phyloP scores from a whole-genome alignment of 2,329 filamentous ascomycete genomes.

The Shiraia sp. region DNA sequence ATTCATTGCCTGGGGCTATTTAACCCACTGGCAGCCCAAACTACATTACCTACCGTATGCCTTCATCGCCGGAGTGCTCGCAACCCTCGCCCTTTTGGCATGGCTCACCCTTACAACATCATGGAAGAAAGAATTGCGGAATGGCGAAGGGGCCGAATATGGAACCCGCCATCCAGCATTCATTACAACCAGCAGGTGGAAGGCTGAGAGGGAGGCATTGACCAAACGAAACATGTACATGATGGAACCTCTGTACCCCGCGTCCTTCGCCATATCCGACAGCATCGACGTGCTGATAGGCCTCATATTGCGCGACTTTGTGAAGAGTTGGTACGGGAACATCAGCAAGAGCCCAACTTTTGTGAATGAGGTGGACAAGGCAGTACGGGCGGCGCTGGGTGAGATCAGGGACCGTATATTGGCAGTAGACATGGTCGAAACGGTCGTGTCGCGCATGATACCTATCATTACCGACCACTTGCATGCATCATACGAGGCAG shows the following conservation, averaged over 20 bases:
- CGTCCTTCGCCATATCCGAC: slow-evolving; percentile 76
- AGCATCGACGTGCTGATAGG: slow-evolving; percentile 79
- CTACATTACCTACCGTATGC: slow-evolving; percentile 86
- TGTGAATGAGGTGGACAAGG: slow-evolving; percentile 81
- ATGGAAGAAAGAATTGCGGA: slow-evolving; percentile 48
- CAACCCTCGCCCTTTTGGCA: slow-evolving; percentile 58
- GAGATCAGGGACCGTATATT: slow-evolving; percentile 73
- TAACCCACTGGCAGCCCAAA: slow-evolving; percentile 78
- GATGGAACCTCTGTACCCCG: slow-evolving; percentile 69
- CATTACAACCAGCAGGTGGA: slow-evolving; percentile 67
- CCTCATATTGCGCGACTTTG: slow-evolving; percentile 79
- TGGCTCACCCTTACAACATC: slow-evolving; percentile 65
- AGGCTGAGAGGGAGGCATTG: slow-evolving; percentile 68
- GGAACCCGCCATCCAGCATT: slow-evolving; percentile 58
- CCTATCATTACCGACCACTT: slow-evolving; percentile 89
- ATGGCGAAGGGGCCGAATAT: slow-evolving; percentile 47
- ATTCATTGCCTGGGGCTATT: slow-evolving; percentile 87
- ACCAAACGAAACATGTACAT: slow-evolving; percentile 69
- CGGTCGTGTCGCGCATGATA: slow-evolving; percentile 78
- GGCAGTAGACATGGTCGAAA: slow-evolving; percentile 79
- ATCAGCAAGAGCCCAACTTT: slow-evolving; percentile 84
- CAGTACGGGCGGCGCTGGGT: slow-evolving; percentile 72
- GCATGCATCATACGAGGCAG: slow-evolving; percentile 87
- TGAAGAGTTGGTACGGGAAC: slow-evolving; percentile 83
- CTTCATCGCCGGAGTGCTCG: slow-evolving; percentile 70